Evolutionary conservation across 257 asterid genomes (phyloP).

Genomic region (Linaria vulgaris): DNA sequence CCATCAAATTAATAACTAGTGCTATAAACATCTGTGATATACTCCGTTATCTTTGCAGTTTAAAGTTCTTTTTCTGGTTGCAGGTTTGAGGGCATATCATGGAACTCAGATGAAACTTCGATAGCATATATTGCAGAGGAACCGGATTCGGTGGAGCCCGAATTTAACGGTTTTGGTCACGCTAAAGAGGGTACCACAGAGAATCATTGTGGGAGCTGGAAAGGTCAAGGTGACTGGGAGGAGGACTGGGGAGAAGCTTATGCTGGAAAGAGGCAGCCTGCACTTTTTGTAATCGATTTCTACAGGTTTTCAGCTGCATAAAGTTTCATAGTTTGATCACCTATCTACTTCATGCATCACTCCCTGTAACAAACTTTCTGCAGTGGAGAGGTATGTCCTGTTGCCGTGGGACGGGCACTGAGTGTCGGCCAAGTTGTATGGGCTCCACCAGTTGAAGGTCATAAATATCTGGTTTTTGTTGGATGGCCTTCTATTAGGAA

Average conservation of each 20-base stretch:
- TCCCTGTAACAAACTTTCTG: slow-evolving; percentile 26
- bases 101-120: slow-evolving; percentile 56
- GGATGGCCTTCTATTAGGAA: slow-evolving; percentile 76
- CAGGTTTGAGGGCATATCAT: slow-evolving; percentile 74
- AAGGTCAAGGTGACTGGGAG: slow-evolving; percentile 60
- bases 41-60: slow-evolving; percentile 2
- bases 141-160: slow-evolving; percentile 44
- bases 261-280: slow-evolving; percentile 62
- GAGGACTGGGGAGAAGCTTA: slow-evolving; percentile 76
- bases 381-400: slow-evolving; percentile 64
- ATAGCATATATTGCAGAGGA: slow-evolving; percentile 64
- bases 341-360: slow-evolving; percentile 10
- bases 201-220: slow-evolving; percentile 55
- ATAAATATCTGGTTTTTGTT: slow-evolving; percentile 52
- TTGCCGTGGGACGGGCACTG: slow-evolving; percentile 45
- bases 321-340: neutral
- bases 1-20: neutral
- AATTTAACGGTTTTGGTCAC: slow-evolving; percentile 42
- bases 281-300: slow-evolving; percentile 47
- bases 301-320: slow-evolving; percentile 34
- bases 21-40: neutral
- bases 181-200: slow-evolving; percentile 35
- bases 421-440: slow-evolving; percentile 76
- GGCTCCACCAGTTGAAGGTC: slow-evolving; percentile 51
- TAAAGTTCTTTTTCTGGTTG: slow-evolving; percentile 2